Evolutionary conservation across 305 asterid species (phyloP).

Genomic region (Lippia alba): DNA sequence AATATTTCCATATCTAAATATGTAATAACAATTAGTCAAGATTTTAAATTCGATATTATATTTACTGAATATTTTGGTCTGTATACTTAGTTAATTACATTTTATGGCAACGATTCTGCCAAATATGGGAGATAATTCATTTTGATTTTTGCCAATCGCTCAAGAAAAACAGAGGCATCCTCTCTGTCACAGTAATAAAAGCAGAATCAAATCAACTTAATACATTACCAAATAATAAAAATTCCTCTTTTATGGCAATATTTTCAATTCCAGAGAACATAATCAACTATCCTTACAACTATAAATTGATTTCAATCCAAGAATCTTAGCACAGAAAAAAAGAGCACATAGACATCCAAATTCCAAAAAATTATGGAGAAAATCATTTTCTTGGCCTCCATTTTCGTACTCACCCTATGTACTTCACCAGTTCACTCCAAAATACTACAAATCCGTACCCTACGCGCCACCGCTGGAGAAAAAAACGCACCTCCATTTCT

Average conservation of each 20-base stretch:
- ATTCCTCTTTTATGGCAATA: no score
- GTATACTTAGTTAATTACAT: neutral
- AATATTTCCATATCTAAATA: neutral
- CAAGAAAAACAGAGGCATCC: conserved; percentile 3
- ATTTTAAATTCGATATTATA: neutral
- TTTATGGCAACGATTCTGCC: neutral
- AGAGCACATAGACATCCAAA: neutral
- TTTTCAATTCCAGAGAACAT: no score
- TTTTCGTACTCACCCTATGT: conserved; percentile 31
- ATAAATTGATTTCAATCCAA: no score
- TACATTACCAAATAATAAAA: no score
- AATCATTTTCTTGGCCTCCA: conserved; percentile 4
- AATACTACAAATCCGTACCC: conserved; percentile 31
- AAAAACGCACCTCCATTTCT: conserved; percentile 49
- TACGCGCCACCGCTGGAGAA: conserved; percentile 26
- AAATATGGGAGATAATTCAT: neutral
- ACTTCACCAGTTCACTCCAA: conserved; percentile 21
- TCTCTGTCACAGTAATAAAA: neutral
- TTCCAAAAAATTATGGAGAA: conserved; percentile 32
- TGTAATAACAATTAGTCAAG: neutral
- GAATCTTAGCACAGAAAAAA: no score
- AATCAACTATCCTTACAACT: no score
- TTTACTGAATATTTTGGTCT: neutral
- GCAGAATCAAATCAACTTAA: neutral
- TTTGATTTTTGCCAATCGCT: neutral